These are phyloP conservation scores for Sarocladium kiliense DNA, from an alignment of 2,329 filamentous ascomycete species.

Conservation along the genomic window DNA sequence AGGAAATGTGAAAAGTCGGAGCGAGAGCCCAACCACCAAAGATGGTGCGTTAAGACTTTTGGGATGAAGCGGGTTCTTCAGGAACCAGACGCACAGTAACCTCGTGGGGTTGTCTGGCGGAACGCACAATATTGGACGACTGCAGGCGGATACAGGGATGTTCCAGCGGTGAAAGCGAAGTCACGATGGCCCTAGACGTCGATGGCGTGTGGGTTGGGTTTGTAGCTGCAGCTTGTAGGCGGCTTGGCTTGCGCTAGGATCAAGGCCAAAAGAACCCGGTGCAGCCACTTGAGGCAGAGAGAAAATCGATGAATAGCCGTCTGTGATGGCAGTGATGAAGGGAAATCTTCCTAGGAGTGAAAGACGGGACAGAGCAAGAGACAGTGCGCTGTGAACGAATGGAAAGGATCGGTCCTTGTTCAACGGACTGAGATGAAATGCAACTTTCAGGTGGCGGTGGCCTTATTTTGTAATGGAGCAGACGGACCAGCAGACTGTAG, in stretches of 20 bases:
- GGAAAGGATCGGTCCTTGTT: too few relatives aligned
- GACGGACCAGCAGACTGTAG: not conserved
- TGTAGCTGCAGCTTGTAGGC: not conserved
- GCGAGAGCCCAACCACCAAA: not conserved
- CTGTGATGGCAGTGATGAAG: not conserved
- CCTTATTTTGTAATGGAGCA: not conserved
- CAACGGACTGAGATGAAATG: too few relatives aligned
- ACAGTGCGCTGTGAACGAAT: too few relatives aligned
- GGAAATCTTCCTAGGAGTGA: too few relatives aligned
- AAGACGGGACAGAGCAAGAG: too few relatives aligned
- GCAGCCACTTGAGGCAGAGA: not conserved
- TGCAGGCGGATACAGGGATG: constrained; percentile 4
- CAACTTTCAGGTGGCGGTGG: too few relatives aligned
- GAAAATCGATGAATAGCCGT: not conserved
- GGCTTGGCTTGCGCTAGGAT: not conserved
- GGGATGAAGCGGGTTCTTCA: constrained; percentile 1
- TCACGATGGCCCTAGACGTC: not conserved
- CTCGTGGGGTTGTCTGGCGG: not conserved
- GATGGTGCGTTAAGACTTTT: not conserved
- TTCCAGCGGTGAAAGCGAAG: constrained; percentile 4
- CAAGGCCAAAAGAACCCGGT: not conserved
- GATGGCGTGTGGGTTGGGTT: constrained; percentile 8
- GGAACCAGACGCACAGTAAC: not conserved
- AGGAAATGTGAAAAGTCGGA: not conserved
- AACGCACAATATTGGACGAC: not conserved